These are phyloP conservation scores for Xylaria sp. DNA, from an alignment of 2,329 filamentous ascomycete genomes.

Conservation along the genomic window DNA sequence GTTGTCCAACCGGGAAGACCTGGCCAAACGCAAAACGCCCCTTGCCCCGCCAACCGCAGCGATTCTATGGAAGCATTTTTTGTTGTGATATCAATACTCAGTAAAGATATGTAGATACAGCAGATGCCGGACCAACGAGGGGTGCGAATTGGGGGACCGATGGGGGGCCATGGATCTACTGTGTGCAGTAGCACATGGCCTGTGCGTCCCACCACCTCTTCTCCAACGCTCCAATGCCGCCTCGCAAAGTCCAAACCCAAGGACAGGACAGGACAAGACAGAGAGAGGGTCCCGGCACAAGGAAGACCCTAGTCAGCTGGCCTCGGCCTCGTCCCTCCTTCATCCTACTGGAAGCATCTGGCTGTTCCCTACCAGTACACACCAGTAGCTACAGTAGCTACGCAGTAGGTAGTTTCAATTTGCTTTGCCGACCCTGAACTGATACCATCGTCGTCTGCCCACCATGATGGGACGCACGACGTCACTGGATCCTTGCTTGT, in stretches of 20 bases:
- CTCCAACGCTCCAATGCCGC: not conserved
- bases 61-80: too few species aligned
- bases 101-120: too few species aligned
- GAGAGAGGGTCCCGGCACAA: not conserved
- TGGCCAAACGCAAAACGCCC: constrained; percentile 16
- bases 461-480: constrained; percentile 21
- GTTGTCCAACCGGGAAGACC: constrained; percentile 26
- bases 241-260: not conserved
- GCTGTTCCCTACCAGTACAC: too few species aligned
- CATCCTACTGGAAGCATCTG: not conserved
- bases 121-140: constrained; percentile 14
- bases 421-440: constrained; percentile 20
- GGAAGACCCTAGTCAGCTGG: constrained; percentile 21
- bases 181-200: constrained; percentile 14
- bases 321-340: too few species aligned
- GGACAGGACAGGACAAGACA: not conserved
- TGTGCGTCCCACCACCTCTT: too few species aligned
- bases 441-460: constrained; percentile 28
- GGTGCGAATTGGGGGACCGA: constrained; percentile 20
- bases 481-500: constrained; percentile 26
- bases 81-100: constrained; percentile 14
- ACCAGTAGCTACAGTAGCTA: too few species aligned
- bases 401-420: constrained; percentile 20
- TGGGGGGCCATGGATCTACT: constrained; percentile 21
- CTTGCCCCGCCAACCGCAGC: constrained; percentile 17